Evolutionary conservation across 495 filamentous ascomycete genomes (phyloP), one percentile per base, ranked within the genome.

Genomic region (Lepidopterella palustris): DNA sequence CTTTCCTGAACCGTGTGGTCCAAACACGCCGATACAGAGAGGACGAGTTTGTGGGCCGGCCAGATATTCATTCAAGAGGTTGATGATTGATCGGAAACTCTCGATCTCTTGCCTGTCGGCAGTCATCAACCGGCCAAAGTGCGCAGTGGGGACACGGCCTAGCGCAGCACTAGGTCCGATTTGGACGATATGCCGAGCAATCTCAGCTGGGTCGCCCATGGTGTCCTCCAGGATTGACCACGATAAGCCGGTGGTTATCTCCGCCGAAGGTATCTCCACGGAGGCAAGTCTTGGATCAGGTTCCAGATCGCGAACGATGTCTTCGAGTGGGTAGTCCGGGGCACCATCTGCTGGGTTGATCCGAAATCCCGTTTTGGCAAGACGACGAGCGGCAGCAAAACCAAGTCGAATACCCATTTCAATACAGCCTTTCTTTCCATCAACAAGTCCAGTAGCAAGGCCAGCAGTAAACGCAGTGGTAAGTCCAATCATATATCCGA

Each of bases 201-300:
- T 45, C 50, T 67, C 64, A 15, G 57, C 48, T 13, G 61, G 61
- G 29, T 67, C 64, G 2, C 64, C 64, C 26, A 61, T 67, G 10
- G 60, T 29, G n/a, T 52, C 24, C 3, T 67, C 61, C 51, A 67
- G 61, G 25, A 67, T 67, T 8, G 61, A 64, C 55, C 63, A 67
- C 23, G 49, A 60, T 0, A 58, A 61, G 11, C 64, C 64, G 25
- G 61, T 53, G 28, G 55, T 64, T 25, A 67, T 67, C 11, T 57
- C 18, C 3, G 31, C 45, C 26, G 64, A 67, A 10, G 64, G 64
- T 26, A 67, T 62, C 24, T 48, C 58, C 2, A 67, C 64, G 15
- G 57, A 20, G 0, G 61, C 47, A 26, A 61, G 32, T 21, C 53
- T 13, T 42, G 49, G 21, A 27, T 60, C 50, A 3, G 28, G 15